These are phyloP conservation scores for Epithemia pelagica DNA, from an alignment of 108 stramenopile genomes.

Conservation along the genomic window DNA sequence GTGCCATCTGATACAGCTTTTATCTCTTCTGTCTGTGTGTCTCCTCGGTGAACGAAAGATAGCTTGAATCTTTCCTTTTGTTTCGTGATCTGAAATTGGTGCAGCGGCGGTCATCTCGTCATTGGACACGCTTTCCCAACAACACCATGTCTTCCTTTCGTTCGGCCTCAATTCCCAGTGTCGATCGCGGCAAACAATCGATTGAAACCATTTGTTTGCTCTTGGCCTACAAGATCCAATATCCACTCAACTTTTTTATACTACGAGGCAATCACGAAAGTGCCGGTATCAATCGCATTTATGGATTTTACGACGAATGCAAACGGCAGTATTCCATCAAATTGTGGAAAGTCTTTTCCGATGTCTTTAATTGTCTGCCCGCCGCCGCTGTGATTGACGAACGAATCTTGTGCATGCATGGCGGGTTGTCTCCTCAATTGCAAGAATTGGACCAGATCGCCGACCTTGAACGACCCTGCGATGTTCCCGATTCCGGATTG, in stretches of 20 bases:
- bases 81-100: too few species aligned
- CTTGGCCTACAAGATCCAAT: constrained; percentile 88
- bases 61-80: too few species aligned
- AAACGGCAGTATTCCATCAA: constrained; percentile 89
- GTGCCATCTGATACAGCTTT: too few species aligned
- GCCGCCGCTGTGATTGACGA: constrained; percentile 90
- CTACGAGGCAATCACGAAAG: constrained; percentile 92
- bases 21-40: too few species aligned
- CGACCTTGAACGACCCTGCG: constrained; percentile 76
- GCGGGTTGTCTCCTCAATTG: constrained; percentile 85
- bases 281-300: constrained; percentile 91
- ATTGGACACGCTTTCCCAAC: too few species aligned
- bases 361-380: constrained; percentile 94
- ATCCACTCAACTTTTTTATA: constrained; percentile 91
- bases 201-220: constrained; percentile 90
- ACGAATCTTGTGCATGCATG: constrained; percentile 96
- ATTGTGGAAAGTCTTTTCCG: constrained; percentile 91
- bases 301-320: constrained; percentile 86
- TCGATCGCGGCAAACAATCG: constrained; percentile 86
- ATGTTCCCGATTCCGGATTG: constrained; percentile 89
- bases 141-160: too few species aligned
- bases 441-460: constrained; percentile 74
- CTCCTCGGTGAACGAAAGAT: too few species aligned
- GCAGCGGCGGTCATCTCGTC: too few species aligned
- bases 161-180: too few species aligned